These are phyloP conservation scores for Aspergillus thermomutatus DNA, from an alignment of 2,329 filamentous ascomycete genomes.

Conservation along the genomic window DNA sequence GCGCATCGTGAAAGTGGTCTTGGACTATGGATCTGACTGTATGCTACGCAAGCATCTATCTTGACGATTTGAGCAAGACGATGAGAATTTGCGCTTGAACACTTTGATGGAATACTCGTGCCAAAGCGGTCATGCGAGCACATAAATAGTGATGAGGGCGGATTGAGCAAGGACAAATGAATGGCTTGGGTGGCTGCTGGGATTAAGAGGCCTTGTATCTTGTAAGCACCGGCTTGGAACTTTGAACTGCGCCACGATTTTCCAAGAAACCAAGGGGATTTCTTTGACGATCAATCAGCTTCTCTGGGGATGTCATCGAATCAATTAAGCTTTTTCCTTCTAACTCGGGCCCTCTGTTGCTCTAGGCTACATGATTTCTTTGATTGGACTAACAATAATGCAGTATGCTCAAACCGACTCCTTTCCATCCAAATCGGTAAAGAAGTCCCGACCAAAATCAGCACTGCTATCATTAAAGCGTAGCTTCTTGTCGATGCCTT, in stretches of 20 bases:
- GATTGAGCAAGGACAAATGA: not conserved
- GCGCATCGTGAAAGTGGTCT: not conserved
- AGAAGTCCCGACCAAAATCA: conserved; percentile 58
- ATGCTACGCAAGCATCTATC: not conserved
- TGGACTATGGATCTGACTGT: not conserved
- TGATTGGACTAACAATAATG: not conserved
- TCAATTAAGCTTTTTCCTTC: not conserved
- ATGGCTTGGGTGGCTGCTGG: not conserved
- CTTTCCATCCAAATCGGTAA: conserved; percentile 57
- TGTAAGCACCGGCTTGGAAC: not conserved
- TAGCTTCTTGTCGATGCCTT: conserved; percentile 56
- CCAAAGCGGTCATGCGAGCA: not conserved
- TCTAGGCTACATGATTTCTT: not conserved
- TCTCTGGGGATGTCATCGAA: not conserved
- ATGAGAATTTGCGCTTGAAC: not conserved
- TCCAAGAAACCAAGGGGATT: not conserved
- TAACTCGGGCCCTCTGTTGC: not conserved
- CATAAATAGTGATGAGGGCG: not conserved
- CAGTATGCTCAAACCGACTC: not conserved
- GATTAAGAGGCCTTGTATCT: not conserved
- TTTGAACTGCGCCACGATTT: not conserved
- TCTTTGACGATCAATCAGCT: not conserved
- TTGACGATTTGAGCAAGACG: not conserved
- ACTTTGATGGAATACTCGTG: not conserved
- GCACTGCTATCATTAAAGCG: conserved; percentile 60